Evolutionary conservation across 2,329 filamentous ascomycete genomes (phyloP).

Genomic region (Phyllachora maydis): DNA sequence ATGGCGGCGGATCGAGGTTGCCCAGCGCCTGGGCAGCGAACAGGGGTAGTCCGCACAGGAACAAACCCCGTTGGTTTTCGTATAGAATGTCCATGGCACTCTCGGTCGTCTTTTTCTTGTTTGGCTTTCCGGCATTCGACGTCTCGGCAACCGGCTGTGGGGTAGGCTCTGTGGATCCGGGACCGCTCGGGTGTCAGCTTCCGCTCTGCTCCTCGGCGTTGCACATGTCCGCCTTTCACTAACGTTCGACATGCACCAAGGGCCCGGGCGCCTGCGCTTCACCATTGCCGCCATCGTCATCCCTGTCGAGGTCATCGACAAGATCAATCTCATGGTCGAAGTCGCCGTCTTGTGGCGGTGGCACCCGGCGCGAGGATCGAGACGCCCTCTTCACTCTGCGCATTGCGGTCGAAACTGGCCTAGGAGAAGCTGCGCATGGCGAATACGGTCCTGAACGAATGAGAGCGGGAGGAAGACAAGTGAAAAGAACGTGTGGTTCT

Average conservation of each 20-base stretch:
- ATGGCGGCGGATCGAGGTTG: slow-evolving; percentile 66
- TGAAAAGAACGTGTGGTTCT: no score
- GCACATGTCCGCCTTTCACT: no score
- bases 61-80: slow-evolving; percentile 84
- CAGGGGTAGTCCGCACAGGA: slow-evolving; percentile 74
- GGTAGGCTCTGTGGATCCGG: neutral
- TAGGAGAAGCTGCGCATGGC: no score
- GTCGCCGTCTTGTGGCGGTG: slow-evolving; percentile 33
- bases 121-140: slow-evolving; percentile 7
- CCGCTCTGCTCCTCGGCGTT: no score
- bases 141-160: slow-evolving; percentile 4
- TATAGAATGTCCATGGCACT: slow-evolving; percentile 70
- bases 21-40: slow-evolving; percentile 76
- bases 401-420: no score
- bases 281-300: neutral
- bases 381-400: no score
- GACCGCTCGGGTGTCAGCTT: no score
- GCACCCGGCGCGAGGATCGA: slow-evolving; percentile 33
- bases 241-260: no score
- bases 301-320: slow-evolving; percentile 25
- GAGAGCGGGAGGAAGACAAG: no score
- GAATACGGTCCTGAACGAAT: no score
- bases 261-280: neutral
- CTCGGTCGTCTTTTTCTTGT: slow-evolving; percentile 17
- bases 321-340: slow-evolving; percentile 55